Evolutionary conservation across 352 stramenopile species (phyloP).

Genomic region (Globisporangium takayamanum): DNA sequence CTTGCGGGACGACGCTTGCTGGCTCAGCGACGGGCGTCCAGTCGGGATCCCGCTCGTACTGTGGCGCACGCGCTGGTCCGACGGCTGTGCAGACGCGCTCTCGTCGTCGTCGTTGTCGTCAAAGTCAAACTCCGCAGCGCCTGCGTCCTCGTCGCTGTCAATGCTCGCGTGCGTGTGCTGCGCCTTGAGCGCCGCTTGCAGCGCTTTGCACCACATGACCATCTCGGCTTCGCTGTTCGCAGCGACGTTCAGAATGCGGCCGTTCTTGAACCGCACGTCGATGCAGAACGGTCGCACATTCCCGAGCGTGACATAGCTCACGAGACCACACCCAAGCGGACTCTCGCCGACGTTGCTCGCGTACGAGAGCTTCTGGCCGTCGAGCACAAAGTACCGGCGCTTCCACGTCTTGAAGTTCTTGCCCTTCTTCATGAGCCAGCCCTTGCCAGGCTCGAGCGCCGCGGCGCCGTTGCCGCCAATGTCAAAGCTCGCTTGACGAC

Average conservation of each 20-base stretch:
- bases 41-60: conserved; percentile 2
- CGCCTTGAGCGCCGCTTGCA: conserved; percentile 41
- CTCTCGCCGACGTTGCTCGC: conserved; percentile 25
- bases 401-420: conserved; percentile 69
- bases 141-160: conserved; percentile 23
- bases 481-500: conserved; percentile 4
- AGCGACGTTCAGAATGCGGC: conserved; percentile 53
- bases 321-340: conserved; percentile 42
- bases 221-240: conserved; percentile 50
- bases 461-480: background rate
- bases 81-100: conserved; percentile 14
- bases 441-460: conserved; percentile 21
- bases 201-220: conserved; percentile 44
- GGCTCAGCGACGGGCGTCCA: background rate
- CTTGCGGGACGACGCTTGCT: conserved; percentile 2
- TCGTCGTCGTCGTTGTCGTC: conserved; percentile 51
- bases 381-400: conserved; percentile 49
- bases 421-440: conserved; percentile 55
- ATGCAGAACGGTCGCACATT: conserved; percentile 61
- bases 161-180: conserved; percentile 24
- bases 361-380: conserved; percentile 60
- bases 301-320: conserved; percentile 47
- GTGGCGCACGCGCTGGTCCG: conserved; percentile 14
- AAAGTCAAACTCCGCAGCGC: conserved; percentile 37
- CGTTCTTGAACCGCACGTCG: conserved; percentile 56